phyloP scores from a whole-genome alignment of 1,139 yeast genomes.

The Meyerozyma elateridarum region DNA sequence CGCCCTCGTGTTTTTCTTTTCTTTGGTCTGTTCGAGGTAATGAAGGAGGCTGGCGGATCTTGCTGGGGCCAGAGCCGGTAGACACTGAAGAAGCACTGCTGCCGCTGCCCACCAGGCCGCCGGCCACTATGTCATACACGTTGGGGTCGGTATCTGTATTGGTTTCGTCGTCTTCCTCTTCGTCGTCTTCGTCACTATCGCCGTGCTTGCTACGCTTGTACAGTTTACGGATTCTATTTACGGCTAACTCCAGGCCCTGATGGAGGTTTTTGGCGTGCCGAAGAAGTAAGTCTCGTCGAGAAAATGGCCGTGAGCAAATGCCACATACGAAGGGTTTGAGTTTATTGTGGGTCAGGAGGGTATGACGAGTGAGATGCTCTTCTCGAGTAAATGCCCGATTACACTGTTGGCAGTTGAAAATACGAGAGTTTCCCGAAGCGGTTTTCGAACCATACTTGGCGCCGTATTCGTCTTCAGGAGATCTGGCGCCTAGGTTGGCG shows the following conservation, averaged over 20 bases:
- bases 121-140: background rate
- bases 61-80: slow-evolving; percentile 4
- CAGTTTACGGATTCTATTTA: slow-evolving; percentile 41
- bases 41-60: slow-evolving; percentile 4
- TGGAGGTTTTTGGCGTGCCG: slow-evolving; percentile 31
- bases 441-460: slow-evolving; percentile 41
- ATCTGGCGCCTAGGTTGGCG: background rate
- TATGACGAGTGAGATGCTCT: slow-evolving; percentile 44
- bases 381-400: slow-evolving; percentile 45
- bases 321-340: slow-evolving; percentile 40
- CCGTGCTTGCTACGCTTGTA: slow-evolving; percentile 18
- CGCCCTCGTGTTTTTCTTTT: background rate
- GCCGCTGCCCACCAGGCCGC: background rate
- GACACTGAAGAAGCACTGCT: slow-evolving; percentile 3
- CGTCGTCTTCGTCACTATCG: slow-evolving; percentile 11
- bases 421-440: slow-evolving; percentile 41
- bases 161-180: slow-evolving; percentile 8
- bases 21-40: slow-evolving; percentile 6
- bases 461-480: slow-evolving; percentile 1
- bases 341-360: slow-evolving; percentile 42
- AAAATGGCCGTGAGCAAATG: slow-evolving; percentile 26
- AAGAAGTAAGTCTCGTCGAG: slow-evolving; percentile 26
- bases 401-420: slow-evolving; percentile 40
- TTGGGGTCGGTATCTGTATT: slow-evolving; percentile 2
- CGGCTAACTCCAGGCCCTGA: slow-evolving; percentile 34